Percentiles rank a stretch among this genome's conserved stretches.
Evolutionary conservation across 345 rosid genomes (phyloP).

Genomic region (Combretum micranthum): DNA sequence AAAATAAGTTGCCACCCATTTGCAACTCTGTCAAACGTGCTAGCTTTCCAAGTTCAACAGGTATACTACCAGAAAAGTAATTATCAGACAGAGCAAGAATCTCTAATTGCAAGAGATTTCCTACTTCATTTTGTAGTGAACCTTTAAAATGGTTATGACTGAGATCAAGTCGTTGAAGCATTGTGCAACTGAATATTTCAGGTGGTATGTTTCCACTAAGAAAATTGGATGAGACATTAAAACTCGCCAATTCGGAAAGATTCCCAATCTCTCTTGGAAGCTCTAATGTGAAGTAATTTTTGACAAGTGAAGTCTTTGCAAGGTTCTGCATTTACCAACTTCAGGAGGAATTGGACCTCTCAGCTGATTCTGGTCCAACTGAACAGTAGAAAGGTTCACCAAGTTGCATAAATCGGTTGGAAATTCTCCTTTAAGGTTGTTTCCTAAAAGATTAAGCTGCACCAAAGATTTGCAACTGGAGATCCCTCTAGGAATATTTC

Average conservation of each 20-base stretch:
- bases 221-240: conserved; percentile 71
- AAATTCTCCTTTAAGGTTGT: conserved; percentile 53
- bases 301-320: conserved; percentile 69
- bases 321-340: conserved; percentile 51
- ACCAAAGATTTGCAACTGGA: conserved; percentile 49
- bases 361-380: conserved; percentile 62
- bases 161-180: conserved; percentile 87
- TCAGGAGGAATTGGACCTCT: conserved; percentile 61
- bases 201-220: conserved; percentile 58
- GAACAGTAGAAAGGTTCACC: conserved; percentile 55
- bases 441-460: conserved; percentile 59
- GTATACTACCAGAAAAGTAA: conserved; percentile 47
- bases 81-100: conserved; percentile 80
- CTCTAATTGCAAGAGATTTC: conserved; percentile 71
- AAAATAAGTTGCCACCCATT: conserved; percentile 77
- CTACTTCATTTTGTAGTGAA: conserved; percentile 45
- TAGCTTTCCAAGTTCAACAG: conserved; percentile 50
- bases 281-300: conserved; percentile 50
- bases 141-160: conserved; percentile 59
- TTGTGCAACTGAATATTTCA: conserved; percentile 57
- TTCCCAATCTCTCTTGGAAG: conserved; percentile 72
- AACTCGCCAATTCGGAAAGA: conserved; percentile 53
- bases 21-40: conserved; percentile 65
- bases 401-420: conserved; percentile 63
- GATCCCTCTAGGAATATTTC: conserved; percentile 57